These are phyloP conservation scores for Fusarium heterosporum DNA, from an alignment of 2,329 filamentous ascomycete species.

Conservation along the genomic window DNA sequence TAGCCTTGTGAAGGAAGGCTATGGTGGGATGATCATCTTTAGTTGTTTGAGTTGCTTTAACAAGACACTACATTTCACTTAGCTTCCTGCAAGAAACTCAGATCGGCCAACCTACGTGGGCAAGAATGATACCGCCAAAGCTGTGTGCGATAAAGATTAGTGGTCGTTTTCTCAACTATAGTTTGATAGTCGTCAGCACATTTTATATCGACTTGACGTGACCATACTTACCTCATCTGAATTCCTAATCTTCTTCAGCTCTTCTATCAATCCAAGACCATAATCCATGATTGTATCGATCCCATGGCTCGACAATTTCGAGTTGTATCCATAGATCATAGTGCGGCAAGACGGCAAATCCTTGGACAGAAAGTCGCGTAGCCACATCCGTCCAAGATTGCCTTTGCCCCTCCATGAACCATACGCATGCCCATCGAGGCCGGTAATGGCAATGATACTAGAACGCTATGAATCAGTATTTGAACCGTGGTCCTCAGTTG, in stretches of 20 bases:
- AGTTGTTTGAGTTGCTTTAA: not conserved
- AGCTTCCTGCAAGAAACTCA: not conserved
- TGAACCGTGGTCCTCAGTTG: too few relatives aligned
- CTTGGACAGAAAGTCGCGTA: not conserved
- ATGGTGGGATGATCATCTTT: not conserved
- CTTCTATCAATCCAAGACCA: not conserved
- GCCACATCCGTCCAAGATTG: not conserved
- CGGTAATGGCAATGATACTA: not conserved
- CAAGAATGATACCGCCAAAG: conserved; percentile 5
- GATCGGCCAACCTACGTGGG: not conserved
- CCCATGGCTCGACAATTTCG: not conserved
- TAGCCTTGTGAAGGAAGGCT: not conserved
- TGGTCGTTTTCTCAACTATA: not conserved
- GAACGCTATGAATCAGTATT: not conserved
- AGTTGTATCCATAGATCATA: conserved; percentile 2
- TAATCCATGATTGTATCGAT: not conserved
- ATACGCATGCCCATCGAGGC: not conserved
- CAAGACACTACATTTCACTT: not conserved
- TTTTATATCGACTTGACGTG: not conserved
- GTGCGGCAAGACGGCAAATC: not conserved
- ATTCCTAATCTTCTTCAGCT: not conserved
- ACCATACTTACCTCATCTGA: not conserved
- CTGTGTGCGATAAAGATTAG: not conserved
- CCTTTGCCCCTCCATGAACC: not conserved
- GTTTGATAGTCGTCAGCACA: not conserved